phyloP scores from a whole-genome alignment of 805 yeast species.

The Candida ponderosae region DNA sequence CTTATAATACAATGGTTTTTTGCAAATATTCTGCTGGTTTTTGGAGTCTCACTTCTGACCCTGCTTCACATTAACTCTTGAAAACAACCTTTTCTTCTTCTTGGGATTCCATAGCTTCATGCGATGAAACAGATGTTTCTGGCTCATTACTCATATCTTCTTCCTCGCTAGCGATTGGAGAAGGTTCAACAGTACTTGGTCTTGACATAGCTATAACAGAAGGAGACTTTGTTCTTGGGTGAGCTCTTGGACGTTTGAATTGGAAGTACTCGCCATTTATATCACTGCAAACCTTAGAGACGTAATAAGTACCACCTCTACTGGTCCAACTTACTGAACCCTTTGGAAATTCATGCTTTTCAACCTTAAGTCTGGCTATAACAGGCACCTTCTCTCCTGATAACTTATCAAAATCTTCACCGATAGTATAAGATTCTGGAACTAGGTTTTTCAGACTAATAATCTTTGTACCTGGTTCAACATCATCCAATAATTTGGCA shows the following conservation, averaged over 20 bases:
- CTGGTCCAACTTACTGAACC: constrained; percentile 86
- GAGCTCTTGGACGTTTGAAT: background rate
- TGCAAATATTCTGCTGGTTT: too few species aligned
- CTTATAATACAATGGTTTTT: too few species aligned
- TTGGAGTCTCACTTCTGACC: too few species aligned
- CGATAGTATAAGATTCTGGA: constrained; percentile 63
- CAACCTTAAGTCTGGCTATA: constrained; percentile 57
- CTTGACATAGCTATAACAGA: background rate
- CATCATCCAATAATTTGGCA: constrained; percentile 51
- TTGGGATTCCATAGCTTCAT: too few species aligned
- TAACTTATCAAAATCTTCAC: constrained; percentile 32
- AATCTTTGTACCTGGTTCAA: constrained; percentile 69
- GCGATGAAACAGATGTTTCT: background rate
- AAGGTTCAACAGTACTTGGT: background rate
- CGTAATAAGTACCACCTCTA: constrained; percentile 69
- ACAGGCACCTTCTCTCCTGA: constrained; percentile 39
- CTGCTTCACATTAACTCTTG: too few species aligned
- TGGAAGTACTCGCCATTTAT: constrained; percentile 22
- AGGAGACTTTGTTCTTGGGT: background rate
- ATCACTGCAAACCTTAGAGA: constrained; percentile 53
- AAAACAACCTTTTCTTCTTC: too few species aligned
- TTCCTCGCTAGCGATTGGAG: too few species aligned
- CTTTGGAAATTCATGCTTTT: constrained; percentile 52
- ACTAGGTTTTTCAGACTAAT: constrained; percentile 75
- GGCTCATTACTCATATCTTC: background rate